Evolutionary conservation across 768 basidiomycete species (phyloP), one percentile per base, ranked within the genome.

Genomic region (Daedaleopsis sinensis): DNA sequence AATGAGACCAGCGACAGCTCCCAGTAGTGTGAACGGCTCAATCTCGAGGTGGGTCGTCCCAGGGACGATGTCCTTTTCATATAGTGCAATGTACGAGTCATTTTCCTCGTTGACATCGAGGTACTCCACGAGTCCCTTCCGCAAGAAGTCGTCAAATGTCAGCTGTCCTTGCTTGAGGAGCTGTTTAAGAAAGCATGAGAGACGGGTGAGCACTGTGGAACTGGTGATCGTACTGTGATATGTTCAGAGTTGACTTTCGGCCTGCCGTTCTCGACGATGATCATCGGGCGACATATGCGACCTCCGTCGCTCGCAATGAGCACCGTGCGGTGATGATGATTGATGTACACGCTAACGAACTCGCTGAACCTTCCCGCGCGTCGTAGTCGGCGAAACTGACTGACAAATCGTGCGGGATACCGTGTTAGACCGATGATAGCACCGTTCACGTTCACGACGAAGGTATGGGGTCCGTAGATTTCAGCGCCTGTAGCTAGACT

Each of bases 41-140:
- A 99, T 98, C 76, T 98, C 97, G 37, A 98, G 86, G 76, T 99
- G 96, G 0, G 97, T 98, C 12, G 95, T 96, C 2, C 83, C 76
- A 48, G 84, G 78, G 23, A 86, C 84, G 68, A 98, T 93, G 73
- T 94, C 86, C 35, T 84, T 77, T 75, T 99, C 97, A 76, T 97
- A 96, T 48, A 98, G 82, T 1, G 97, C 95, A 66, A 99, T 96
- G 73, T 90, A 90, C 19, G 96, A 89, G 75, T 98, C 97, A 72
- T 98, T 98, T 76, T 99, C 97, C 76, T 99, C 97, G 73, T 99
- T 99, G 56, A 98, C 96, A 72, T 98, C 97, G 43, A 98, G 87
- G 71, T 99, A 99, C 73, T 99, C 97, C 61, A 98, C 94, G 15
- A 99, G 83, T 35, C 97, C 97, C 64, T 88, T 87, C 49, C 84